Conservation (phyloP, 2,329 filamentous ascomycete genomes). For the Verticillium klebahnii region DNA sequence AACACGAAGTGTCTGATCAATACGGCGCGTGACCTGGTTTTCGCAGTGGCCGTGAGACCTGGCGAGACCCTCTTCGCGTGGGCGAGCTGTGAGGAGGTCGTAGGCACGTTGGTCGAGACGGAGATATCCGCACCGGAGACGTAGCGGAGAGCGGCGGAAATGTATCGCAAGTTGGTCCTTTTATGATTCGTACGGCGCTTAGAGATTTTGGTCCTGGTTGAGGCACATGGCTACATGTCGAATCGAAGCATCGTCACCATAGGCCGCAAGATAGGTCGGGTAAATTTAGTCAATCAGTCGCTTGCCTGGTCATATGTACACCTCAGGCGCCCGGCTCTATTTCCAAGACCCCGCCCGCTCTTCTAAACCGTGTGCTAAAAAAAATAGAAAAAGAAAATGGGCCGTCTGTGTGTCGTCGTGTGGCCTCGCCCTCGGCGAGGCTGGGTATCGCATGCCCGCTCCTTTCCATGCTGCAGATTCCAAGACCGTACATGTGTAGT, state of each 20-base stretch:
- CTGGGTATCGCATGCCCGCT: background rate
- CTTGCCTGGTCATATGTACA: background rate
- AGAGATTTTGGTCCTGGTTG: background rate
- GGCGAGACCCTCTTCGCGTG: constrained; percentile 58
- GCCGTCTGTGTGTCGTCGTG: background rate
- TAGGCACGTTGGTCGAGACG: constrained; percentile 44
- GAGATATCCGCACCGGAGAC: background rate
- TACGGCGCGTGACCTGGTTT: constrained; percentile 50
- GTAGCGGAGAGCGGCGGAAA: constrained; percentile 30
- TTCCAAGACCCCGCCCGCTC: background rate
- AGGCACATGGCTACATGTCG: background rate
- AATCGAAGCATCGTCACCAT: background rate
- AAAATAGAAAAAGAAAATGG: background rate
- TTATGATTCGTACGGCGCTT: too few relatives aligned
- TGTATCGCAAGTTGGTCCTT: too few relatives aligned
- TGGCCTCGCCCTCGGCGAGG: background rate
- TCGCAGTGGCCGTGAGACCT: constrained; percentile 46
- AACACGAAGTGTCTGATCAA: constrained; percentile 60
- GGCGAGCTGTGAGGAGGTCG: constrained; percentile 83
- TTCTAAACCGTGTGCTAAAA: background rate
- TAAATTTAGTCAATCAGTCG: background rate
- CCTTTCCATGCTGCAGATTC: background rate
- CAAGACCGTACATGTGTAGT: background rate
- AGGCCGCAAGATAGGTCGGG: background rate
- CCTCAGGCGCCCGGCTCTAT: background rate